Conservation (phyloP, 75 land plant genomes). For the Adiantum capillusveneris region DNA sequence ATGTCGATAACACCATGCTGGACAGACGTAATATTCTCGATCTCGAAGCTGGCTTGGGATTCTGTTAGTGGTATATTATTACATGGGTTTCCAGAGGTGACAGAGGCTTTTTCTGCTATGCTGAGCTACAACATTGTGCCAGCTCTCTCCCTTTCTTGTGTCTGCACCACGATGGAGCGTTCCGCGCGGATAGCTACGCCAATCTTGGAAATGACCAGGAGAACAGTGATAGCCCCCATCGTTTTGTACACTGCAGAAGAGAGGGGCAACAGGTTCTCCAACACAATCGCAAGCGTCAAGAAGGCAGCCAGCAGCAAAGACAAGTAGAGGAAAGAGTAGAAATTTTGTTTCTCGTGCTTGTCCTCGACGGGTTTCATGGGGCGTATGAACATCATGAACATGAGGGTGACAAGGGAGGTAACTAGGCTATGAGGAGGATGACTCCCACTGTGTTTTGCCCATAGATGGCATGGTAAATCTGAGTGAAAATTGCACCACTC, state of each 20-base stretch:
- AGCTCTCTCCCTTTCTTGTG: too few relatives aligned
- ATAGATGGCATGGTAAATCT: slow-evolving; percentile 37
- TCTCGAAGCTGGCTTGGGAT: too few relatives aligned
- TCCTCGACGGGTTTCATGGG: slow-evolving; percentile 7
- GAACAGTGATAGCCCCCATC: slow-evolving; percentile 19
- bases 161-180: too few relatives aligned
- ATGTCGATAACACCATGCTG: too few relatives aligned
- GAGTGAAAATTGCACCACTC: too few relatives aligned
- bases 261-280: slow-evolving; percentile 21
- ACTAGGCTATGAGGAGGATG: slow-evolving; percentile 35
- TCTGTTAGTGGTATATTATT: too few relatives aligned
- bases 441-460: slow-evolving; percentile 16
- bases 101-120: too few relatives aligned
- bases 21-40: too few relatives aligned
- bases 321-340: slow-evolving; percentile 29
- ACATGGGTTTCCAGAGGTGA: too few relatives aligned
- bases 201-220: slow-evolving; percentile 39
- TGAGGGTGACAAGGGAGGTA: slow-evolving; percentile 32
- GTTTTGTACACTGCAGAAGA: slow-evolving; percentile 5
- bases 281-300: slow-evolving; percentile 34
- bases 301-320: slow-evolving; percentile 37
- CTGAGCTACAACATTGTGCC: too few relatives aligned
- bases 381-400: slow-evolving; percentile 21
- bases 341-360: too few relatives aligned
- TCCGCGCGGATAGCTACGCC: slow-evolving; percentile 34